phyloP scores from a whole-genome alignment of 192 early-diverging fungal genomes.

The Phycomyces blakesleeanus region DNA sequence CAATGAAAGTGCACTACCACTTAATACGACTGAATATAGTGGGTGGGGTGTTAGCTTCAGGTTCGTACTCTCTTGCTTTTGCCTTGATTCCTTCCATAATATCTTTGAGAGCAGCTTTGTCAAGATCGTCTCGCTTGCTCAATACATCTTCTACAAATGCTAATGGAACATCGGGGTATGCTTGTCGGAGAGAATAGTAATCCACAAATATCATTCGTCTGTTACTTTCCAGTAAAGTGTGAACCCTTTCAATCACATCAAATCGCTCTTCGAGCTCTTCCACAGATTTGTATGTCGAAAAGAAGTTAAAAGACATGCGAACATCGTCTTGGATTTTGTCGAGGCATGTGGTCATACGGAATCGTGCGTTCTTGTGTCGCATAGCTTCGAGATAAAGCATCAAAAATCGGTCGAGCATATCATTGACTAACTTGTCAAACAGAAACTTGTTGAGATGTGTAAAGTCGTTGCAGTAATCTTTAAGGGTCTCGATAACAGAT shows the following conservation, averaged over 20 bases:
- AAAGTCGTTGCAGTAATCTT: constrained; percentile 92
- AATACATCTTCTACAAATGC: constrained; percentile 90
- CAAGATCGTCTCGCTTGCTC: constrained; percentile 85
- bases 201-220: constrained; percentile 86
- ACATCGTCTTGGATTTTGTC: constrained; percentile 78
- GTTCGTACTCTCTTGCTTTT: constrained; percentile 61
- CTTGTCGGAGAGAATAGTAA: constrained; percentile 85
- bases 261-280: constrained; percentile 76
- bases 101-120: constrained; percentile 77
- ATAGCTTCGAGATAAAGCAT: constrained; percentile 85
- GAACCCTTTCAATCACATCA: constrained; percentile 78
- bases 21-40: constrained; percentile 58
- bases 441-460: constrained; percentile 86
- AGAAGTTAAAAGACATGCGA: constrained; percentile 70
- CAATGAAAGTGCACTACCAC: constrained; percentile 27
- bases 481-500: constrained; percentile 86
- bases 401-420: constrained; percentile 82
- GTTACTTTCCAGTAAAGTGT: constrained; percentile 74
- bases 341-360: constrained; percentile 61
- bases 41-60: constrained; percentile 41
- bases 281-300: constrained; percentile 65
- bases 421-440: constrained; percentile 81
- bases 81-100: constrained; percentile 78
- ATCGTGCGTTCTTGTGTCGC: constrained; percentile 69
- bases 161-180: constrained; percentile 90